Evolutionary conservation across 2,329 filamentous ascomycete species (phyloP).

Genomic region (Neocatenulostroma microsporum): DNA sequence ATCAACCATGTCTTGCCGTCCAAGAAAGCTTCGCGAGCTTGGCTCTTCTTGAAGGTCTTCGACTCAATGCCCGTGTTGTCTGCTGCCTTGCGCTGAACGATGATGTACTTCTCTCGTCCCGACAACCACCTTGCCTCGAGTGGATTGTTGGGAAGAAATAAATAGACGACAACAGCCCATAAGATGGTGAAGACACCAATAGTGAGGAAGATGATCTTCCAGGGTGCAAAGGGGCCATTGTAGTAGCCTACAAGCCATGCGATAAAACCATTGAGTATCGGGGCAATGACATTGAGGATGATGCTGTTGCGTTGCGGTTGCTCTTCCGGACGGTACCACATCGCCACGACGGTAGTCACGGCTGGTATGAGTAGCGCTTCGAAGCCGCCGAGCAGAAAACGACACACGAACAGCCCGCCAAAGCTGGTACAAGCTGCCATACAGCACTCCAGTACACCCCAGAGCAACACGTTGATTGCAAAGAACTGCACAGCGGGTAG

Average conservation of each 20-base stretch:
- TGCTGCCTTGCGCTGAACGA: slow-evolving; percentile 19
- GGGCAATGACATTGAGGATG: not conserved
- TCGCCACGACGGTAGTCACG: too few species aligned
- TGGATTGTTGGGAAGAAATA: slow-evolving; percentile 36
- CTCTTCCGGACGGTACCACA: too few species aligned
- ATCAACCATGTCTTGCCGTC: too few species aligned
- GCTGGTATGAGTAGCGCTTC: too few species aligned
- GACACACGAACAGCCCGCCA: too few species aligned
- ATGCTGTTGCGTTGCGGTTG: too few species aligned
- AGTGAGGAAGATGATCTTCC: slow-evolving; percentile 35
- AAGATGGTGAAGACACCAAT: slow-evolving; percentile 35
- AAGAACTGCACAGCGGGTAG: not conserved
- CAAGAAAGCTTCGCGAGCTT: slow-evolving; percentile 31
- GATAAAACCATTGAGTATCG: not conserved
- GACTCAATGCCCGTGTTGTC: slow-evolving; percentile 31
- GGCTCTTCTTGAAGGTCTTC: slow-evolving; percentile 37
- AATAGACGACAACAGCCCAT: slow-evolving; percentile 34
- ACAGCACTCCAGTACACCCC: too few species aligned
- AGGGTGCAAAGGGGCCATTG: not conserved
- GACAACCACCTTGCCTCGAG: slow-evolving; percentile 37
- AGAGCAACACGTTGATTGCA: not conserved
- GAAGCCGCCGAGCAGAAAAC: too few species aligned
- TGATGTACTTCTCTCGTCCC: slow-evolving; percentile 25
- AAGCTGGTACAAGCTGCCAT: too few species aligned
- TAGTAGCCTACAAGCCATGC: not conserved